Evolutionary conservation across 1,284 basidiomycete species (phyloP).

Genomic region (Sporisorium scitamineum): DNA sequence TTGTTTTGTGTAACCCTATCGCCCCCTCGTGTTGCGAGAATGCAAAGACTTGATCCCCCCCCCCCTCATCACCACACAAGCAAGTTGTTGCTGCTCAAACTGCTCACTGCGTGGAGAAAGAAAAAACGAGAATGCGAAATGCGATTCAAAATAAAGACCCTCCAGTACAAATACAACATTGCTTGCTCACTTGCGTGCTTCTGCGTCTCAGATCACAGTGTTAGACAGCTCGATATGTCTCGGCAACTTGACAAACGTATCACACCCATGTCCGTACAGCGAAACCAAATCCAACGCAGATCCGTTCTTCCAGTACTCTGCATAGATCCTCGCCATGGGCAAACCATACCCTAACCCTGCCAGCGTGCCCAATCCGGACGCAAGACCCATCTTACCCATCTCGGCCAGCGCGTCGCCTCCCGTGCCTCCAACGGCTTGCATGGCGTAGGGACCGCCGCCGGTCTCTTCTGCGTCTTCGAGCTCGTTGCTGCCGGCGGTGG

Average conservation of each 20-base stretch:
- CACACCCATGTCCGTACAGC: conserved; percentile 55
- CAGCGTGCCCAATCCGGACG: conserved; percentile 80
- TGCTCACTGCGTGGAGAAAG: too few relatives aligned
- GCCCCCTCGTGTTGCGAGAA: not conserved
- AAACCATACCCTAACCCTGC: conserved; percentile 79
- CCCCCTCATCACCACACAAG: too few relatives aligned
- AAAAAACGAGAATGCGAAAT: too few relatives aligned
- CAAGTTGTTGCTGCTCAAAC: too few relatives aligned
- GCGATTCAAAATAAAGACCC: too few relatives aligned
- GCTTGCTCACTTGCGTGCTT: not conserved
- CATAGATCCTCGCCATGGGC: conserved; percentile 85
- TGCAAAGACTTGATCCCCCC: not conserved
- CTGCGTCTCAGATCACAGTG: conserved; percentile 39
- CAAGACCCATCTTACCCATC: conserved; percentile 77
- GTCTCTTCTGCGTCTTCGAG: conserved; percentile 75
- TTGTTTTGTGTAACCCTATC: not conserved
- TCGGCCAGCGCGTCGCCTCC: conserved; percentile 75
- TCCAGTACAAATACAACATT: conserved; percentile 23
- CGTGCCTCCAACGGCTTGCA: conserved; percentile 74
- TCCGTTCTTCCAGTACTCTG: conserved; percentile 70
- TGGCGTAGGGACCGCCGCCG: conserved; percentile 79
- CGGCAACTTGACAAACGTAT: conserved; percentile 61
- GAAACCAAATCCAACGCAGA: conserved; percentile 34
- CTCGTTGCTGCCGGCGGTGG: conserved; percentile 77
- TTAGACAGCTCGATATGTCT: conserved; percentile 55